Base-by-base conservation (phyloP, 179 eudicot species). In the Beta corolliflora region DNA sequence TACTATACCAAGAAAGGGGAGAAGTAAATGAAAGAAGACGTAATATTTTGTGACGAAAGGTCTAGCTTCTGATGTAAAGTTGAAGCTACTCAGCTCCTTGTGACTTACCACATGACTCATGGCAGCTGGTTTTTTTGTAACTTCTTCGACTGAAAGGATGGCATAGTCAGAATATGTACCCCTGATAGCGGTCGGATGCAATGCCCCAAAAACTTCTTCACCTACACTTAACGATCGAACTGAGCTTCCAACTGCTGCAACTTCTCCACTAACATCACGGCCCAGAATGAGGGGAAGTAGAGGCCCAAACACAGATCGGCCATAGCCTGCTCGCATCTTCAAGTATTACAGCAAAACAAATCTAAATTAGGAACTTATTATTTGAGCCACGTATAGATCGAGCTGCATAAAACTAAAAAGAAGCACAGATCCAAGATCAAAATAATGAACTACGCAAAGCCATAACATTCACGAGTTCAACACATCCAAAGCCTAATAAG, bases 201-300 rank as follows among this genome's bases (percentile, higher is more conserved):
- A 84, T 45, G 99, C 97, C 69, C 98, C 99, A 83, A 94, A 96
- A 44, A 96, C 99, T 80, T 96, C 96, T 86, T 94, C 94, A 44
- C 99, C 99, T 63, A 96, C 88, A 80, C 78, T 79, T 23, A 96
- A 80, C 2, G 95, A 90, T 67, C 77, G 87, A 68, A 94, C 97
- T 71, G 91, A 88, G 83, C 79, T 76, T 85, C 99, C 99, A 85
- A 91, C 85, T 48, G 93, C 98, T 19, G 90, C 97, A 79, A 96
- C 97, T 89, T 93, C 97, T 88, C 99, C 99, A 82, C 99, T 96
- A 78, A 96, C 83, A 91, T 96, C 99, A 86, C 99, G 99, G 79
- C 99, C 99, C 88, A 96, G 79, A 84, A 96, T 91, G 77, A 96
- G 78, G 66, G 99, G 99, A 83, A 96, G 88, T 84, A 89, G 93